These are phyloP conservation scores for Paspalum vaginatum DNA, from an alignment of 176 grass and related monocot species.

Conservation along the genomic window DNA sequence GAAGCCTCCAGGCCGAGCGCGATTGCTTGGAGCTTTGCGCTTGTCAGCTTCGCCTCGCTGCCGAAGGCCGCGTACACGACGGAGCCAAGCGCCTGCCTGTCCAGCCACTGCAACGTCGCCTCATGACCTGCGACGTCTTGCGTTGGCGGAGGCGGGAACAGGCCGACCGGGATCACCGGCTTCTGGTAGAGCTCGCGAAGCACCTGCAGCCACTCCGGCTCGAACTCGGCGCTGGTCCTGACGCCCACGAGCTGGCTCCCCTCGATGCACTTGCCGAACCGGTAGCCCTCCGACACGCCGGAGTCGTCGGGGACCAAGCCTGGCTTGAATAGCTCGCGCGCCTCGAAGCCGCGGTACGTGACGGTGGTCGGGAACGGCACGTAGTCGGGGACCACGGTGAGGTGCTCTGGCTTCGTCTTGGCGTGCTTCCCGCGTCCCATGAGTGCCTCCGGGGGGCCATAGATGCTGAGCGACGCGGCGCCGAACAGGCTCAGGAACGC, in stretches of 20 bases:
- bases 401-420: slow-evolving; percentile 14
- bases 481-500: slow-evolving; percentile 32
- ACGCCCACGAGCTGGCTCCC: slow-evolving; percentile 19
- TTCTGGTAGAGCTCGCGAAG: slow-evolving; percentile 27
- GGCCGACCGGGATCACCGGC: slow-evolving; percentile 38
- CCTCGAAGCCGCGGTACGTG: slow-evolving; percentile 37
- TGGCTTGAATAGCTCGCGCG: slow-evolving; percentile 6
- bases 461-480: slow-evolving; percentile 9
- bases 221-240: slow-evolving; percentile 1
- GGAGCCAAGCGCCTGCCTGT: neutral
- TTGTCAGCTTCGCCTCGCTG: slow-evolving; percentile 32
- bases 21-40: slow-evolving; percentile 6
- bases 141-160: neutral
- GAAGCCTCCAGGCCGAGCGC: slow-evolving; percentile 41
- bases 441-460: neutral
- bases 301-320: slow-evolving; percentile 16
- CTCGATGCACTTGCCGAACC: neutral
- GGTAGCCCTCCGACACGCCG: slow-evolving; percentile 15
- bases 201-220: slow-evolving; percentile 40
- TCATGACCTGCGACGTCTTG: neutral
- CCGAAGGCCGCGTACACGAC: slow-evolving; percentile 41
- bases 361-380: slow-evolving; percentile 38
- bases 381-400: slow-evolving; percentile 20
- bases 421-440: slow-evolving; percentile 25
- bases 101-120: slow-evolving; percentile 38